phyloP scores from a whole-genome alignment of 2,329 filamentous ascomycete genomes.

The Exophiala spinifera region DNA sequence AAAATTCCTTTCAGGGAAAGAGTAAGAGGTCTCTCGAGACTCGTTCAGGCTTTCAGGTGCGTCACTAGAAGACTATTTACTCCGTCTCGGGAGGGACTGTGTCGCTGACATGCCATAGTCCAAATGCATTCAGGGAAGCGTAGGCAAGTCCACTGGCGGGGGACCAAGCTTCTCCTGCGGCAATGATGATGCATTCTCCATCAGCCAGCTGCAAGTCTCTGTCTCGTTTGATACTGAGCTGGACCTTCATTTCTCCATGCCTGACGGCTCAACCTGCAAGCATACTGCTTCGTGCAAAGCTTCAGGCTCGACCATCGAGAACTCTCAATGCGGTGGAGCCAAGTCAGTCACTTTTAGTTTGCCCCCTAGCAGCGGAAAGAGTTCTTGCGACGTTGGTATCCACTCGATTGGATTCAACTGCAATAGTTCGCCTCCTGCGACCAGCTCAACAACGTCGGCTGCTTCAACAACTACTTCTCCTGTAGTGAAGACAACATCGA shows the following conservation, averaged over 20 bases:
- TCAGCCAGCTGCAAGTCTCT: constrained; percentile 69
- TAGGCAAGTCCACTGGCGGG: constrained; percentile 36
- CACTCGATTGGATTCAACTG: constrained; percentile 76
- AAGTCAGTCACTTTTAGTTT: constrained; percentile 70
- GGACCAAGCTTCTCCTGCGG: constrained; percentile 61
- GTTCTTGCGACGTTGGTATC: constrained; percentile 69
- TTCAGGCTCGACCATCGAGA: constrained; percentile 67
- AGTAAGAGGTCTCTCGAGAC: constrained; percentile 50
- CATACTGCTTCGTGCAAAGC: constrained; percentile 67
- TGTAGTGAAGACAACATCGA: constrained; percentile 1
- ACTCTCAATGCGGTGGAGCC: constrained; percentile 90
- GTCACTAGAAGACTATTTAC: not conserved
- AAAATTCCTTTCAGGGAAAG: constrained; percentile 54
- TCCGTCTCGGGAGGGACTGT: not conserved
- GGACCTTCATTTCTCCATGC: constrained; percentile 84
- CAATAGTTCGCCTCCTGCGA: constrained; percentile 34
- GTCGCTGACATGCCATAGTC: constrained; percentile 47
- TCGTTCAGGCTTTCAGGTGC: constrained; percentile 34
- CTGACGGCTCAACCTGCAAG: constrained; percentile 77
- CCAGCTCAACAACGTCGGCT: constrained; percentile 35
- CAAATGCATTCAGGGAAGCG: constrained; percentile 61
- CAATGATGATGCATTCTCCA: constrained; percentile 64
- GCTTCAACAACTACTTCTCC: constrained; percentile 10
- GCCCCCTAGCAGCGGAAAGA: constrained; percentile 54
- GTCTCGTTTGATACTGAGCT: constrained; percentile 73